Evolutionary conservation across 805 yeast species (phyloP).

Genomic region (Metschnikowia hibisci): DNA sequence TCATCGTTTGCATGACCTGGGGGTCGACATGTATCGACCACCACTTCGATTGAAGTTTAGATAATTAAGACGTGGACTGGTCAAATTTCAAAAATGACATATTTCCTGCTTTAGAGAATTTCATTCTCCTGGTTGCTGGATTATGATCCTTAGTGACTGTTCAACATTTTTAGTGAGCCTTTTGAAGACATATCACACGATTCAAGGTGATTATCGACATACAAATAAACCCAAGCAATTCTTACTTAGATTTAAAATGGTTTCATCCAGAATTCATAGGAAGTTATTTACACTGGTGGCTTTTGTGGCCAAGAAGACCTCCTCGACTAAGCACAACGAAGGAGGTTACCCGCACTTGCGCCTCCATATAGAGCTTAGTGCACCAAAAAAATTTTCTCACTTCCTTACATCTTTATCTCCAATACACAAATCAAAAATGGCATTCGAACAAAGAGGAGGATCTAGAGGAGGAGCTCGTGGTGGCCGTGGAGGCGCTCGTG

Average conservation of each 20-base stretch:
- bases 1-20: constrained; percentile 12
- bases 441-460: constrained; percentile 22
- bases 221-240: too few relatives aligned
- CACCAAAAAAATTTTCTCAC: constrained; percentile 13
- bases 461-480: constrained; percentile 19
- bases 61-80: neutral
- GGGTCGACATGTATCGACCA: neutral
- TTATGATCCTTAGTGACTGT: too few relatives aligned
- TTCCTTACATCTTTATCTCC: constrained; percentile 3
- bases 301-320: neutral
- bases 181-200: too few relatives aligned
- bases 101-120: too few relatives aligned
- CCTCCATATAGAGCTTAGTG: constrained; percentile 13
- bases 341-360: constrained; percentile 18
- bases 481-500: constrained; percentile 19
- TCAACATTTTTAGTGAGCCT: too few relatives aligned
- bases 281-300: too few relatives aligned
- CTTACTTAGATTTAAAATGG: too few relatives aligned
- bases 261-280: too few relatives aligned
- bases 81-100: too few relatives aligned
- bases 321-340: neutral
- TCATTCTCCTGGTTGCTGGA: too few relatives aligned
- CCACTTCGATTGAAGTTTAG: neutral
- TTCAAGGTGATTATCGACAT: too few relatives aligned
- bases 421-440: constrained; percentile 15